A percentile compares a stretch with the other conserved stretches of the same genome.
phyloP scores from a whole-genome alignment of 768 basidiomycete species.

The Mycena crocata region DNA sequence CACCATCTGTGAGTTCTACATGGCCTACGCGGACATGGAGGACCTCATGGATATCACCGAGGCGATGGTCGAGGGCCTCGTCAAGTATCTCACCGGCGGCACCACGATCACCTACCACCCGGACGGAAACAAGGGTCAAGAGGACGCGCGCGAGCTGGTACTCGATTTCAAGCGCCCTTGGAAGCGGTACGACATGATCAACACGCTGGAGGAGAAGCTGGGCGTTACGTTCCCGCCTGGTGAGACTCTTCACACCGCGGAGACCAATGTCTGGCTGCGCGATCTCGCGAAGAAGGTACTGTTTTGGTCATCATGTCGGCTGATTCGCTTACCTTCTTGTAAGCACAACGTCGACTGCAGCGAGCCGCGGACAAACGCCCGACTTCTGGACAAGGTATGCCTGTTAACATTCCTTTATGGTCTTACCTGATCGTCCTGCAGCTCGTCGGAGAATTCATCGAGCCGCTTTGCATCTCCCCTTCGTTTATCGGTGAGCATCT shows the following conservation, averaged over 20 bases:
- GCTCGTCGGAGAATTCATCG: conserved; percentile 99
- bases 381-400: conserved; percentile 91
- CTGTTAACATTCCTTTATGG: not conserved
- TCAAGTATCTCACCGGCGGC: conserved; percentile 85
- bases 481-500: conserved; percentile 89
- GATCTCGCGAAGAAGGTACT: conserved; percentile 87
- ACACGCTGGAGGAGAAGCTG: conserved; percentile 94
- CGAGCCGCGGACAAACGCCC: conserved; percentile 94
- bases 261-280: conserved; percentile 89
- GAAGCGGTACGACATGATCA: conserved; percentile 99
- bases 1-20: conserved; percentile 99
- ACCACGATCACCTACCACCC: conserved; percentile 90
- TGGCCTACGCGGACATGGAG: conserved; percentile 99
- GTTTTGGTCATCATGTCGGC: not conserved
- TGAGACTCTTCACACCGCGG: conserved; percentile 86
- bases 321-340: not conserved
- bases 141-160: conserved; percentile 68
- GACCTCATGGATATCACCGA: conserved; percentile 99
- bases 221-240: conserved; percentile 93
- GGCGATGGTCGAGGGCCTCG: conserved; percentile 87
- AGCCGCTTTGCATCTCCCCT: conserved; percentile 95
- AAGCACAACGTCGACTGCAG: conserved; percentile 98
- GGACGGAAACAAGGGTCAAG: conserved; percentile 88
- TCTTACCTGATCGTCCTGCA: conserved; percentile 39
- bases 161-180: conserved; percentile 94